These are phyloP conservation scores for Gracilaria domingensis DNA, from an alignment of 23 red algal genomes.

Conservation along the genomic window DNA sequence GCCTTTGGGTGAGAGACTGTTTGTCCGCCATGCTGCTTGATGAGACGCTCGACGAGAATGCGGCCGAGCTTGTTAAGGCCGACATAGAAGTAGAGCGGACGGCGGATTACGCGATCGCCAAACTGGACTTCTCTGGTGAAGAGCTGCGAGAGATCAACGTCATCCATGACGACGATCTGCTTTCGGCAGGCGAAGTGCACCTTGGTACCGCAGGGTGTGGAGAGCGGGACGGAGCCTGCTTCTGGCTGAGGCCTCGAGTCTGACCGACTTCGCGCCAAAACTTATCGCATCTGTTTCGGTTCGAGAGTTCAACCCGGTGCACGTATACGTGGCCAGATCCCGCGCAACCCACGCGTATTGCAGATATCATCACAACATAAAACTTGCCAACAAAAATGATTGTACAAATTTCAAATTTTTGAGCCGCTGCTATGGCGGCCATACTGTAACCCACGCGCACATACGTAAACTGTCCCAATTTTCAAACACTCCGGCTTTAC, in stretches of 20 bases:
- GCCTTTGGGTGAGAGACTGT: background rate
- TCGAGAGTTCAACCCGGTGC: background rate
- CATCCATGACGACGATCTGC: background rate
- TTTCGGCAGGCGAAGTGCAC: no score
- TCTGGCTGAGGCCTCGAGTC: no score
- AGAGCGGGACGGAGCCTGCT: no score
- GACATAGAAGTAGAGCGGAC: slow-evolving; percentile 34
- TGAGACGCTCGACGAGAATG: background rate
- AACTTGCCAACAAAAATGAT: no score
- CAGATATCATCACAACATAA: no score
- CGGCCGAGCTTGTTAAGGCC: slow-evolving; percentile 20
- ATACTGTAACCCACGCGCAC: background rate
- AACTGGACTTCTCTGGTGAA: background rate
- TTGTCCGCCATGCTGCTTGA: background rate
- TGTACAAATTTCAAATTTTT: background rate
- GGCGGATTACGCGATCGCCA: background rate
- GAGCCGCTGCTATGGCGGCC: background rate
- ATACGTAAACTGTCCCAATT: background rate
- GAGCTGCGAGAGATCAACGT: background rate
- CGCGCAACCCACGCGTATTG: no score
- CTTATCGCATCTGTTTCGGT: background rate
- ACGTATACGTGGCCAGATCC: background rate
- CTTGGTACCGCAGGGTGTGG: no score
- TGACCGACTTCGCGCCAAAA: background rate
- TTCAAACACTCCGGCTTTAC: background rate